These are phyloP conservation scores for Pulveroboletus ravenelii DNA, from an alignment of 768 basidiomycete genomes.

Conservation along the genomic window DNA sequence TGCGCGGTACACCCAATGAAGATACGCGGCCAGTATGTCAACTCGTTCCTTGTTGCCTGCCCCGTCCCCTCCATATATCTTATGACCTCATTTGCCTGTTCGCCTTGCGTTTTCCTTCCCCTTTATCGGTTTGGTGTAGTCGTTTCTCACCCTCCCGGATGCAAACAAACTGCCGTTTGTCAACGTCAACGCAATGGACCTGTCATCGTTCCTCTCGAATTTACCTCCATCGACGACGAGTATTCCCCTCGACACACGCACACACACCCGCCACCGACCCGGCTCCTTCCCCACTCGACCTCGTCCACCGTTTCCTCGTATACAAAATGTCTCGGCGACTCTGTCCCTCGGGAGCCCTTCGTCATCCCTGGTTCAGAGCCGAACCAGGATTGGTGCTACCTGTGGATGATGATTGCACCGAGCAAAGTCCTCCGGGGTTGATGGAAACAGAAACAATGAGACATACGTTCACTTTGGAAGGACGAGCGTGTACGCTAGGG, in stretches of 20 bases:
- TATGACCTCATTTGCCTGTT: neutral
- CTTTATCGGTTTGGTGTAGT: conserved; percentile 31
- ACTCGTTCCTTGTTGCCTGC: no score
- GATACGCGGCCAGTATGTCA: conserved; percentile 75
- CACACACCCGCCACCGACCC: conserved; percentile 7
- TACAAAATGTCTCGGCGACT: conserved; percentile 55
- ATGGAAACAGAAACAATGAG: neutral
- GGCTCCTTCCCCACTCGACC: conserved; percentile 40
- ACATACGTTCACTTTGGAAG: conserved; percentile 20
- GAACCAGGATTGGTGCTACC: conserved; percentile 43
- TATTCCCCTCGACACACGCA: conserved; percentile 3
- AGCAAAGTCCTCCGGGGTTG: neutral
- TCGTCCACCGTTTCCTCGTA: conserved; percentile 54
- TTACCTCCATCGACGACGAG: conserved; percentile 36
- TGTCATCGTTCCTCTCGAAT: conserved; percentile 54
- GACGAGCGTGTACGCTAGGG: conserved; percentile 15
- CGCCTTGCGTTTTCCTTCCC: no score
- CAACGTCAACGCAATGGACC: conserved; percentile 44
- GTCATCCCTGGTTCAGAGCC: conserved; percentile 53
- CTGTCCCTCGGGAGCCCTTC: conserved; percentile 43
- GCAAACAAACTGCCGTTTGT: conserved; percentile 61
- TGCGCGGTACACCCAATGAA: conserved; percentile 68
- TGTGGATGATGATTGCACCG: conserved; percentile 22
- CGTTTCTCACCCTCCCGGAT: conserved; percentile 57
- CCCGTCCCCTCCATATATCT: neutral